Evolutionary conservation across 1,284 basidiomycete genomes (phyloP).

Genomic region (Sporisorium reilianum): DNA sequence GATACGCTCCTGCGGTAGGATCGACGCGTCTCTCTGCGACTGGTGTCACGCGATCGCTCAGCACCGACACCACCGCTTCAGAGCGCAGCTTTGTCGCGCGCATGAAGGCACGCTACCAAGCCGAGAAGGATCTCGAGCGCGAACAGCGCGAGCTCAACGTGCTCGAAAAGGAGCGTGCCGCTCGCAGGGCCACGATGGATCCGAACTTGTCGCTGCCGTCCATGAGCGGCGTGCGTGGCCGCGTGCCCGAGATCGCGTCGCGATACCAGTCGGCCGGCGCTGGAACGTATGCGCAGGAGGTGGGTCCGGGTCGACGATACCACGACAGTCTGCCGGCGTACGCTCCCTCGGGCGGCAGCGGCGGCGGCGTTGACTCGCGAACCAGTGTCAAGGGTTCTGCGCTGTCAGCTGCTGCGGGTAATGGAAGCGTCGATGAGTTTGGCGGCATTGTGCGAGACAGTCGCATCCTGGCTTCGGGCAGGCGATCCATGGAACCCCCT

Average conservation of each 20-base stretch:
- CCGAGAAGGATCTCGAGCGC: slow-evolving; percentile 54
- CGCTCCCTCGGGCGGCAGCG: slow-evolving; percentile 11
- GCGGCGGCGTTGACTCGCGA: slow-evolving; percentile 18
- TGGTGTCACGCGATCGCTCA: slow-evolving; percentile 55
- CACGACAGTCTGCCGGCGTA: slow-evolving; percentile 42
- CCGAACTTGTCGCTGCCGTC: slow-evolving; percentile 26
- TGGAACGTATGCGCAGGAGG: slow-evolving; percentile 19
- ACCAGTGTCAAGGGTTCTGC: slow-evolving; percentile 17
- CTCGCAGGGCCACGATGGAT: slow-evolving; percentile 43
- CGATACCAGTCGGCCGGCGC: slow-evolving; percentile 31
- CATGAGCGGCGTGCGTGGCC: slow-evolving; percentile 19
- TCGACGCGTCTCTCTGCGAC: slow-evolving; percentile 46
- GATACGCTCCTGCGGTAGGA: slow-evolving; percentile 56
- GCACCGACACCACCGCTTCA: slow-evolving; percentile 60
- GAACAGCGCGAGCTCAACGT: slow-evolving; percentile 46
- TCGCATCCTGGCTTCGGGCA: slow-evolving; percentile 7
- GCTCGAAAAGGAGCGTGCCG: slow-evolving; percentile 42
- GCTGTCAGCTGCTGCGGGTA: slow-evolving; percentile 8
- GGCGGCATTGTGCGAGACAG: slow-evolving; percentile 18
- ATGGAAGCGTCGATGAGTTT: slow-evolving; percentile 29
- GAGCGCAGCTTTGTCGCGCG: slow-evolving; percentile 65
- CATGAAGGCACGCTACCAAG: slow-evolving; percentile 66
- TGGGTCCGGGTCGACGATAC: slow-evolving; percentile 15
- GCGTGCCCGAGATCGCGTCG: slow-evolving; percentile 56
- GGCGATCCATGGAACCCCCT: slow-evolving; percentile 23